phyloP scores from a whole-genome alignment of 805 yeast species.

The Yamadazyma insecticola region DNA sequence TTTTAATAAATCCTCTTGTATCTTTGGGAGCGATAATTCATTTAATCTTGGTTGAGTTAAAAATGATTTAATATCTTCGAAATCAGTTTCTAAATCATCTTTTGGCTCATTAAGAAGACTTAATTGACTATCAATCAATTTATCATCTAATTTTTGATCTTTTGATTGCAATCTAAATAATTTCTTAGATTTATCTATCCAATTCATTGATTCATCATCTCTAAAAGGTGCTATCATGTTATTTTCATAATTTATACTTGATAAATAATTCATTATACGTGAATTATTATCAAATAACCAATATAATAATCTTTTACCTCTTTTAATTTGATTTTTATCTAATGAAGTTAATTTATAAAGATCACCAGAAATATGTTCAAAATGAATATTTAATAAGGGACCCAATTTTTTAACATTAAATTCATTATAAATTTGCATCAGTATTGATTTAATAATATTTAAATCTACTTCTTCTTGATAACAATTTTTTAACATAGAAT shows the following conservation, averaged over 20 bases:
- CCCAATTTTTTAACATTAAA: slow-evolving; percentile 24
- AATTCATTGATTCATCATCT: slow-evolving; percentile 27
- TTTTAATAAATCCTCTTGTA: slow-evolving; percentile 2
- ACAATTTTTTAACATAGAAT: slow-evolving; percentile 23
- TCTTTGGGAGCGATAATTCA: background rate
- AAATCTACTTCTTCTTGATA: slow-evolving; percentile 29
- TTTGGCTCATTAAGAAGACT: background rate
- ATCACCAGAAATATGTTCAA: slow-evolving; percentile 20
- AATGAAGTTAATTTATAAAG: slow-evolving; percentile 29
- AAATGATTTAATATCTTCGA: slow-evolving; percentile 5
- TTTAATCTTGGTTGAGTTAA: slow-evolving; percentile 4
- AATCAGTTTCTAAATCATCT: slow-evolving; percentile 3
- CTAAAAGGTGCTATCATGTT: slow-evolving; percentile 26
- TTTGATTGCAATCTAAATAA: slow-evolving; percentile 11
- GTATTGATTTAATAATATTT: slow-evolving; percentile 20
- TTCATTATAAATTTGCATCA: slow-evolving; percentile 20
- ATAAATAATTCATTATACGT: slow-evolving; percentile 16
- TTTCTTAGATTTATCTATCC: slow-evolving; percentile 23
- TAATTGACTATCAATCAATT: background rate
- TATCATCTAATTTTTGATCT: background rate
- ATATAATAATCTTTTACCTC: slow-evolving; percentile 33
- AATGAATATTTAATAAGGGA: slow-evolving; percentile 30
- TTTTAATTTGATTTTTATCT: slow-evolving; percentile 21
- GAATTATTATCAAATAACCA: slow-evolving; percentile 35
- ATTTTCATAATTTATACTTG: slow-evolving; percentile 7